Evolutionary conservation across 1,284 basidiomycete genomes (phyloP), one percentile per base, ranked within the genome.

Genomic region (Moesziomyces globuligerus): DNA sequence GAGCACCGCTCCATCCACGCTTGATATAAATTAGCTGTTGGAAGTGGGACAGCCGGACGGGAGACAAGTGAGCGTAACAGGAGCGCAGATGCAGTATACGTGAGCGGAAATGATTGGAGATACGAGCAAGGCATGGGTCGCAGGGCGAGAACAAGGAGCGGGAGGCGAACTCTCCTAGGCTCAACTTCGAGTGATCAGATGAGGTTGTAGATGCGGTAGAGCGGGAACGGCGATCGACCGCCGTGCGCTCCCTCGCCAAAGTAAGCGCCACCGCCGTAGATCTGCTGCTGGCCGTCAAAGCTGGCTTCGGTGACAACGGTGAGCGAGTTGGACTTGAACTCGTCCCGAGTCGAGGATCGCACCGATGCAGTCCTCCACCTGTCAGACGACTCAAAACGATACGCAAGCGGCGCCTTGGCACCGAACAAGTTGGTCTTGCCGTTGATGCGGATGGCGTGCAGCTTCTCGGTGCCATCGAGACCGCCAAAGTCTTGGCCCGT

Each of bases 211-310:
- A 65, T 69, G 26, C 60, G 48, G 51, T 74, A 79, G 24, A 78
- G 50, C 9, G 74, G 75, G 64, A 64, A 80, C 28, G 59, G 38
- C 3, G 48, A 52, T 29, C 76, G 66, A 1, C 75, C 78, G 15
- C 78, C 77, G 10, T 74, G 46, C 1, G 62, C 73, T 40, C 76
- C 76, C 18, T 81, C 68, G n/a, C 57, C 60, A 57, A 81, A 81
- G 72, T 75, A 81, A 17, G 79, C 79, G 13, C 79, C 76, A 17
- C 71, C 62, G 18, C 64, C 79, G 62, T 80, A 81, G 40, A 81
- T 51, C 41, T 71, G 42, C 39, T 55, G 49, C n/a, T 61, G 59
- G 18, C 78, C 79, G 18, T 59, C 41, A 54, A 74, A 72, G 59
- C 67, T 72, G 46, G 51, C 68, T 46, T 81, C 76, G 28, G 68